Base-by-base conservation (phyloP, 371 early-diverging fungal species). In the Mortierella sp. region DNA sequence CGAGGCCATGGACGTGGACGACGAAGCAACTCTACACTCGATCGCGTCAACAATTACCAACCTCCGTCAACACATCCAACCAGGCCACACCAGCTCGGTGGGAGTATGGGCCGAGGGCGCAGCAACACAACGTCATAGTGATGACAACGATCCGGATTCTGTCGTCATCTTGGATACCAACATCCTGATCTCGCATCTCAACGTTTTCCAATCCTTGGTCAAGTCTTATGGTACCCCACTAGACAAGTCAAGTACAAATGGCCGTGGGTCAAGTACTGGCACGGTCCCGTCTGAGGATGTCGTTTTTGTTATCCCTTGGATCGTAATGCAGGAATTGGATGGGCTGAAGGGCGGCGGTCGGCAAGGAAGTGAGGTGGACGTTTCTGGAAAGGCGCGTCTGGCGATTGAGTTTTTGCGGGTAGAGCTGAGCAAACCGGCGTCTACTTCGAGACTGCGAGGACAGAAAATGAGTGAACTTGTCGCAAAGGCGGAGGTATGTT, bases 241-340 rank as follows among this genome's bases (percentile, higher is more conserved):
- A 34, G 26, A 40, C 34, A 19, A n/a, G 44, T 21, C 43, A 0
- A 61, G 31, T 34, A 57, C 24, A 10, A 57, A 26, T 9, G 26
- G 34, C 14, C 61, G 61, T 2, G 61, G 0, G 16, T 61, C 61
- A 31, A 19, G 28, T 8, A 34, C 28, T 61, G 34, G 34, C 26
- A 16, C 6, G 40, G 70, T 61, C 24, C 69, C 75, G 11, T 53
- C 74, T n/a, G 50, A 34, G 8, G 61, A 67, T 2, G 64, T 88
- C 24, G 19, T 82, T 40, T 80, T 87, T 40, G 76, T 88, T 10
- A 51, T 88, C 31, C 88, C 88, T 5, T 88, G 88, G 88, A 67
- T 87, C n/a, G 88, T 88, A 9, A 78, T 88, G 16, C 86, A 87
- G 69, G 88, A 88, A 67, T 64, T 88, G 55, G 88, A 88, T 73